Evolutionary conservation across 2,329 filamentous ascomycete genomes (phyloP), one percentile per base, ranked within the genome.

Genomic region (Venturia aucupariae): DNA sequence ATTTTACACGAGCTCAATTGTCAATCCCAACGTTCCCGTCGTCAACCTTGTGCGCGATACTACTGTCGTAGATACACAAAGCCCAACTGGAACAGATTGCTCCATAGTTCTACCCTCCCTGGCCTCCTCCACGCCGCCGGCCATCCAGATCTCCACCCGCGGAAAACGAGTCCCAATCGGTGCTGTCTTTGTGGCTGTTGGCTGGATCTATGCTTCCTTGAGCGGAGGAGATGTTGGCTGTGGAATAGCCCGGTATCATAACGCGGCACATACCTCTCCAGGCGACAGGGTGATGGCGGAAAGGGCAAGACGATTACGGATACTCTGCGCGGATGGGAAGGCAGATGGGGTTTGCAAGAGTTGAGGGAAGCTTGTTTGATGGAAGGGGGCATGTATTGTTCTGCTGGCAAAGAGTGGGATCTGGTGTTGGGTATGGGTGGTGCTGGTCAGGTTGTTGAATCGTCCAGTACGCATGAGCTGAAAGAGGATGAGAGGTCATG

Each of bases 371-470:
- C 64, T 19, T 77, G 75, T 74, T 67, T 76, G 2, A 60, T 62
- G 62, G 67, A 69, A 42, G 66, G 64, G 3, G 6, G n/a, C 3
- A 32, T 41, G 32, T 27, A 38, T 3, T 60, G 17, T 13, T 42
- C n/a, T 42, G 38, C 35, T 41, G 38, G 41, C 17, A n/a, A 60
- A 44, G 59, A 44, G 59, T 42, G 10, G 59, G 59, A 27, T 60
- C 17, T 19, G 4, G 8, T 1, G 15, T 60, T 44, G 59, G 59
- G n/a, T 17, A 60, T 5, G 15, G 76, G 76, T 61, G 74, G 75
- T 7, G 72, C 72, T 10, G 75, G 75, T 0, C 74, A 77, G 64
- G 70, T 76, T 1, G 72, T 77, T 0, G 74, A 76, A 60, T 61
- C 64, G 30, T 67, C 70, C n/a, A 67, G 61, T 51, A 62, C 64